Conservation (phyloP, 2,329 filamentous ascomycete genomes). For the Talaromyces sp. region DNA sequence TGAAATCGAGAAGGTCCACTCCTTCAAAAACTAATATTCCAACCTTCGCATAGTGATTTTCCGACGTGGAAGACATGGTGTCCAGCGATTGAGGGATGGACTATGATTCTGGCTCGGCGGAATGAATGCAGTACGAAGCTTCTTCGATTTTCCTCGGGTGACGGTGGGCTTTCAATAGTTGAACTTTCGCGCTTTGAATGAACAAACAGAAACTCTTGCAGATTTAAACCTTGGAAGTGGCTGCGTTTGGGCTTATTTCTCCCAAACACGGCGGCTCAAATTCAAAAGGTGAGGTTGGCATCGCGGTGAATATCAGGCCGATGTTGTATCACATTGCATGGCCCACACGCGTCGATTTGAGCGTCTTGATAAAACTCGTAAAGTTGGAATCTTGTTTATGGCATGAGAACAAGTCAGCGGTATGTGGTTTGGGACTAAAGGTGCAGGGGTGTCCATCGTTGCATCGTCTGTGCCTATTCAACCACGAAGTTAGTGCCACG, state of each 20-base stretch:
- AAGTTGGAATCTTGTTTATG: not conserved
- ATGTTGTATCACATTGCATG: slow-evolving; percentile 14
- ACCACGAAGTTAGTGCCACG: not conserved
- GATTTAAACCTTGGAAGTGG: not conserved
- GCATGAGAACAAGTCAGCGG: not conserved
- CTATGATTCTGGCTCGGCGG: not conserved
- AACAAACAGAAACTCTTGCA: not conserved
- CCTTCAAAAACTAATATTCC: slow-evolving; percentile 42
- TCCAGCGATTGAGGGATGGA: not conserved
- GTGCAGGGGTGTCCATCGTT: not conserved
- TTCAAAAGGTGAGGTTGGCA: slow-evolving; percentile 5
- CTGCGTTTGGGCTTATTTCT: not conserved
- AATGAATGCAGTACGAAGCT: not conserved
- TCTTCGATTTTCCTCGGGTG: not conserved
- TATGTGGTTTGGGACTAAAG: not conserved
- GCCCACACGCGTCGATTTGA: not conserved
- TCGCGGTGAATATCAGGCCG: slow-evolving; percentile 14
- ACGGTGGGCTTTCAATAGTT: not conserved
- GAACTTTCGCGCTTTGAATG: not conserved
- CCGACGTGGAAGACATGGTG: slow-evolving; percentile 12
- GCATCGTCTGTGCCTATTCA: not conserved
- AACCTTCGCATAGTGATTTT: slow-evolving; percentile 35
- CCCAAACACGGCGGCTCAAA: not conserved
- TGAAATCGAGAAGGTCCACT: slow-evolving; percentile 47
- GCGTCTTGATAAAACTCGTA: slow-evolving; percentile 1